These are phyloP conservation scores for Calonectria pauciramosa DNA, from an alignment of 2,329 filamentous ascomycete genomes.

Conservation along the genomic window DNA sequence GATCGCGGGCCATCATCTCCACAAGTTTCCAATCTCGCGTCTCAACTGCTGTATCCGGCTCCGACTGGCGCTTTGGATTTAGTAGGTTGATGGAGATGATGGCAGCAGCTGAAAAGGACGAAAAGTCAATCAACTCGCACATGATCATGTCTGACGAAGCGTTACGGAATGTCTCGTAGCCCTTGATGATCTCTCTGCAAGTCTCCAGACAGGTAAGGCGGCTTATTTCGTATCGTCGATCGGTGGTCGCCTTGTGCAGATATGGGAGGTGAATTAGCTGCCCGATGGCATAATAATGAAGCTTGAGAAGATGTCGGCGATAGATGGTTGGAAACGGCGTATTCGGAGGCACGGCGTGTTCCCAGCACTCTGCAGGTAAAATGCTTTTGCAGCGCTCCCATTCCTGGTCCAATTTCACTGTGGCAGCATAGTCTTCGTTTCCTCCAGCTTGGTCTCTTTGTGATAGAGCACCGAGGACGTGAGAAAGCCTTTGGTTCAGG, in stretches of 20 bases:
- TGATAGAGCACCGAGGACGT: not conserved
- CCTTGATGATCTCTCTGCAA: constrained; percentile 54
- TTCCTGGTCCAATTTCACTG: not conserved
- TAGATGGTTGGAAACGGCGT: constrained; percentile 24
- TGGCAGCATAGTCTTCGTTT: not conserved
- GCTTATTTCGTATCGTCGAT: constrained; percentile 55
- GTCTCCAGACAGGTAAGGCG: constrained; percentile 55
- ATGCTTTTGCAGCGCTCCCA: not conserved
- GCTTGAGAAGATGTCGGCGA: constrained; percentile 50
- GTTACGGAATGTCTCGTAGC: constrained; percentile 51
- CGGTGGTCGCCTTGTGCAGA: constrained; percentile 54
- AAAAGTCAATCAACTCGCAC: constrained; percentile 63
- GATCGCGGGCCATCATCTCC: not conserved
- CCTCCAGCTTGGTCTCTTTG: not conserved
- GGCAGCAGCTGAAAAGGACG: constrained; percentile 60
- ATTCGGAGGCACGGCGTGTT: not conserved
- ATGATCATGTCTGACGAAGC: constrained; percentile 4
- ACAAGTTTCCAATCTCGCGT: constrained; percentile 14
- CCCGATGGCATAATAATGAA: constrained; percentile 55
- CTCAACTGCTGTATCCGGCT: not conserved
- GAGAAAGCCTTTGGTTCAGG: not conserved
- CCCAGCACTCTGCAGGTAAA: not conserved
- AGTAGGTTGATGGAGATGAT: constrained; percentile 59
- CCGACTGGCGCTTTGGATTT: constrained; percentile 20
- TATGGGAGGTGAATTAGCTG: constrained; percentile 61